Base-by-base conservation (phyloP, 1,139 yeast species). In the Candida dubliniensis region DNA sequence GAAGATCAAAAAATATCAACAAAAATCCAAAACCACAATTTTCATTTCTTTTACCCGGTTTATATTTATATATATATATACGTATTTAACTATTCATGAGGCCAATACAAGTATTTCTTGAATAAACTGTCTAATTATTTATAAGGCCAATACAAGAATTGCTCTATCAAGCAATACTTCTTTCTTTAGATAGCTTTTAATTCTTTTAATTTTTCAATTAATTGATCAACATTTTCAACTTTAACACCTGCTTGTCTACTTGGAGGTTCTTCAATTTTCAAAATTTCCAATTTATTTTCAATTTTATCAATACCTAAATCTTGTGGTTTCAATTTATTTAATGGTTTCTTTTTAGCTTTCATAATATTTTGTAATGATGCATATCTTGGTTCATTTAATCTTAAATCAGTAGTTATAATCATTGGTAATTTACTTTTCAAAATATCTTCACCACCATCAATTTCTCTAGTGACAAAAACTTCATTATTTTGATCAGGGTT, bases 331-430 rank as follows among this genome's bases (percentile, higher is more conserved):
- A 86, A 65, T 56, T 82, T 84, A 54, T 80, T 86, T 64, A 91
- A 75, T 8, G 96, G 96, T 76, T 89, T 90, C 81, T 91, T 91
- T 76, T 93, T 93, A 45, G 98, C 99, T 75, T 93, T 93, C 99
- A 93, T 93, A 69, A 90, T 81, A 64, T 91, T 93, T 46, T 96
- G 97, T 60, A 93, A 76, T 9, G 95, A 82, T 14, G 96, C 96
- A 61, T 89, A 93, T 56, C 97, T 82, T 44, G 99, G 99, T 60
- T 83, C 95, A 63, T 93, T 93, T 58, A 93, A 79, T 66, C 99
- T 85, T 57, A 93, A 76, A 65, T 93, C 99, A 2, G 98, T 86
- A 38, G 98, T 90, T 57, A 93, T 80, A 47, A 93, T 78, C 73
- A 91, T 63, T 37, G 99, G 99, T 50, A 91, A 76, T 52, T 79